Percentiles rank a stretch among this genome's conserved stretches.
phyloP scores from a whole-genome alignment of 345 rosid species.

The Hibiscus tridactylites region DNA sequence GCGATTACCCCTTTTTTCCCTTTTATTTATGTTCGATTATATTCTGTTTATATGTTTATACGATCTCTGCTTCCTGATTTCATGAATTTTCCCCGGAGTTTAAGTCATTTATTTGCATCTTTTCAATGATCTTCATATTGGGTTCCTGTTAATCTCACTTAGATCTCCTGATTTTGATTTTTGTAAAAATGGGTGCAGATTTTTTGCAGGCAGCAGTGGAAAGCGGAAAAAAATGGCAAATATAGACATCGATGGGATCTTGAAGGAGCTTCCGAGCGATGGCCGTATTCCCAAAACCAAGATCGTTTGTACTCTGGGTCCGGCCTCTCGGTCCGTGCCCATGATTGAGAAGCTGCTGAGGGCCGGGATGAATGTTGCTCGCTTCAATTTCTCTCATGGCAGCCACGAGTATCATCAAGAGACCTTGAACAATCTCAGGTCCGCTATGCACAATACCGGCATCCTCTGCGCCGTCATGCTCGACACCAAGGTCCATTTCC shows the following conservation, averaged over 20 bases:
- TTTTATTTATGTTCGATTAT: too few species aligned
- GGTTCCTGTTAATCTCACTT: too few species aligned
- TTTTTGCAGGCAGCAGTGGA: too few species aligned
- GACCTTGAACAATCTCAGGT: slow-evolving; percentile 63
- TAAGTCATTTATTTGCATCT: too few species aligned
- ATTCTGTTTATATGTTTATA: too few species aligned
- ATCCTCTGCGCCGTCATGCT: slow-evolving; percentile 73
- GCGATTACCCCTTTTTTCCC: too few species aligned
- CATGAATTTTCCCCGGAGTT: too few species aligned
- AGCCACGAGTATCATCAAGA: slow-evolving; percentile 84
- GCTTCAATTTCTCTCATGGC: slow-evolving; percentile 97
- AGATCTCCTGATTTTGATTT: too few species aligned
- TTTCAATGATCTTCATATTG: too few species aligned
- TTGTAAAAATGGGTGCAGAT: too few species aligned
- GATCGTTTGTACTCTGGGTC: not conserved
- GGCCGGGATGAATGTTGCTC: slow-evolving; percentile 66
- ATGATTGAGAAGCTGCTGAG: not conserved
- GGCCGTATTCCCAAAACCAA: not conserved
- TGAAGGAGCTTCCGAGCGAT: not conserved
- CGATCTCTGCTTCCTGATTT: too few species aligned
- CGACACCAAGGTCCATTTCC: slow-evolving; percentile 50
- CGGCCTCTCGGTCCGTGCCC: not conserved
- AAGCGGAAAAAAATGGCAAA: slow-evolving; percentile 5
- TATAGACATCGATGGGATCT: not conserved
- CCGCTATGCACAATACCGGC: slow-evolving; percentile 52